Conservation (phyloP, 2,329 filamentous ascomycete species). For the Penicillium sp. region DNA sequence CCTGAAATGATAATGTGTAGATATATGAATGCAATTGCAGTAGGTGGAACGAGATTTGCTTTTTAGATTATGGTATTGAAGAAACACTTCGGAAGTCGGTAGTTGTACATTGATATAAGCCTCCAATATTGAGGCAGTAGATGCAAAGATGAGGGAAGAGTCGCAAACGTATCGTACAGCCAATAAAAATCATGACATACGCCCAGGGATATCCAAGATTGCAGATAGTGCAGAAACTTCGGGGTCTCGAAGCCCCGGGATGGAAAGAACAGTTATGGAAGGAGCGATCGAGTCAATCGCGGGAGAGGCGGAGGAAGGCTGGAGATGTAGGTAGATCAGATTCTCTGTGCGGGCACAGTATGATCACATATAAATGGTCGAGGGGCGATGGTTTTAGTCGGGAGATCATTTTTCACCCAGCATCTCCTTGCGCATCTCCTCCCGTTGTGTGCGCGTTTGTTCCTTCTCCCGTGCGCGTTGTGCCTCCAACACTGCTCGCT, state of each 20-base stretch:
- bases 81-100: conserved; percentile 29
- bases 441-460: conserved; percentile 35
- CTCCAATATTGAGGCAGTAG: neutral
- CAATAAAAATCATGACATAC: conserved; percentile 18
- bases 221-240: neutral
- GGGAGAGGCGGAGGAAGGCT: neutral
- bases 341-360: neutral
- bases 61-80: conserved; percentile 2
- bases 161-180: conserved; percentile 22
- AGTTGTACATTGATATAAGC: conserved; percentile 39
- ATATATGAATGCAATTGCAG: neutral
- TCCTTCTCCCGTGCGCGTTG: conserved; percentile 31
- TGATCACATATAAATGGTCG: neutral
- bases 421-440: conserved; percentile 44
- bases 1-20: neutral
- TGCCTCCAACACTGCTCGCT: conserved; percentile 27
- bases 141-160: conserved; percentile 3
- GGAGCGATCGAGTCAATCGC: too few species aligned
- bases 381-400: neutral
- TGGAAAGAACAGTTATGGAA: neutral
- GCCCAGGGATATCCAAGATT: neutral
- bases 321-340: neutral
- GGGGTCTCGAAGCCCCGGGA: neutral
- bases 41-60: neutral
- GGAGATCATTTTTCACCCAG: conserved; percentile 34